Base-by-base conservation (phyloP, 1,284 basidiomycete species). In the Papiliotrema terrestris region DNA sequence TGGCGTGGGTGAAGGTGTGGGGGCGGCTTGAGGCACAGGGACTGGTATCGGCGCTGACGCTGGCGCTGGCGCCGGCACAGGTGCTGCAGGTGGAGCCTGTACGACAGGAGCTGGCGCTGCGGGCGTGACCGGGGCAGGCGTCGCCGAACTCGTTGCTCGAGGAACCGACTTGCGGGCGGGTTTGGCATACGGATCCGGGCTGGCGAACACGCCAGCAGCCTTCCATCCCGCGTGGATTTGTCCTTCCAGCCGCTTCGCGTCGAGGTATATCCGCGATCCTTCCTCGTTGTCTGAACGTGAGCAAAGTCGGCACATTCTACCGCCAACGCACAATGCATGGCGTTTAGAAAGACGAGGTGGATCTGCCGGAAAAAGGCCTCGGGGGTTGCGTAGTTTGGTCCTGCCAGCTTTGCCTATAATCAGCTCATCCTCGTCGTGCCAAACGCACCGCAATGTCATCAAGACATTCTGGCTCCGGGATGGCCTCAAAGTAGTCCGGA, bases 301-400 rank as follows among this genome's bases (percentile, higher is more conserved):
- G 38, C 8, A 38, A 2, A 23, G 20, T 26, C 45, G 26, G 14
- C 38, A 35, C 8, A 48, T n/a, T 2, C 19, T 41, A 17, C 39
- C 39, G 5, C 15, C 39, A 41, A 65, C 75, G 58, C 54, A 76
- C 76, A 78, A 51, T 75, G 66, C 60, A 71, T 74, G 3, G 76
- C 76, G 53, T 78, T 78, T 25, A 72, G 60, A 60, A 76, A 78
- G 35, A 77, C 71, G 22, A 74, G 65, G 51, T 76, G 69, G 6
- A 78, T 56, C 49, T 74, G 71, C 25, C 67, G 69, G 67, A 71
- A 71, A 55, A 76, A 74, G 8, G 62, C 62, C 51, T 73, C 71
- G 1, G 75, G 68, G 23, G 59, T 58, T 9, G 57, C 47, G 52
- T 65, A 76, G 1, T 45, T 49, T 38, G 71, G 66, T 29, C 49